Conservation (phyloP, 805 yeast genomes). For the Candida easanensis region DNA sequence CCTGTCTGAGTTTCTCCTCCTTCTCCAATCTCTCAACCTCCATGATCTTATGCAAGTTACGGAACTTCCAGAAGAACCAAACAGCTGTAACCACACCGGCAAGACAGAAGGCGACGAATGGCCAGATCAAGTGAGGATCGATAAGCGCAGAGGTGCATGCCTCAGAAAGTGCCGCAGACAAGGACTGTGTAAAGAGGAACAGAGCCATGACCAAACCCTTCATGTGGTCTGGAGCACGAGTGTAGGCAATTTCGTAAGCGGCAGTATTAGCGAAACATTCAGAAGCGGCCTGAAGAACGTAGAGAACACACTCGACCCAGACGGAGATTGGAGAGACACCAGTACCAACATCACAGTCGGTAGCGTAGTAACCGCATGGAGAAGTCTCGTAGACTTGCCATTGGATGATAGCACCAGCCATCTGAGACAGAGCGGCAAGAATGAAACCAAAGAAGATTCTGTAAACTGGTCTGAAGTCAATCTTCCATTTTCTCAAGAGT, state of each 20-base stretch:
- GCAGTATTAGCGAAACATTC: conserved; percentile 81
- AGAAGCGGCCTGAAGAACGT: conserved; percentile 67
- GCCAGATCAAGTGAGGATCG: conserved; percentile 71
- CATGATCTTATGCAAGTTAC: conserved; percentile 22
- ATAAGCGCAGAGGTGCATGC: conserved; percentile 64
- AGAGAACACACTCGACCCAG: conserved; percentile 65
- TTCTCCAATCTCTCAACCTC: conserved; percentile 21
- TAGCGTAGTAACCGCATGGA: conserved; percentile 69
- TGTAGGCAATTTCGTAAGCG: conserved; percentile 81
- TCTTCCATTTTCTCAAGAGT: conserved; percentile 41
- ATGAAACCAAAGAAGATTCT: conserved; percentile 70
- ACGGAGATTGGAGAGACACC: conserved; percentile 48
- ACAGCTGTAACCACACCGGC: conserved; percentile 59
- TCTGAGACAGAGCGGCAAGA: conserved; percentile 43
- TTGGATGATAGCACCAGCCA: conserved; percentile 53
- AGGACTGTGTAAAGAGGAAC: conserved; percentile 69
- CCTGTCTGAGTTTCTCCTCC: conserved; percentile 17
- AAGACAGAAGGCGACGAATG: conserved; percentile 59
- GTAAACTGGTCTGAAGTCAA: conserved; percentile 65
- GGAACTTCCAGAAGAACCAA: conserved; percentile 41
- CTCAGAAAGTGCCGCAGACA: conserved; percentile 75
- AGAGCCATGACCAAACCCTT: conserved; percentile 44
- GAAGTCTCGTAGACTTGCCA: conserved; percentile 64
- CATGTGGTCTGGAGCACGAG: conserved; percentile 69
- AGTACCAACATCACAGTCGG: conserved; percentile 40